Evolutionary conservation across 352 stramenopile genomes (phyloP).

Genomic region (Phytophthora ohioensis): DNA sequence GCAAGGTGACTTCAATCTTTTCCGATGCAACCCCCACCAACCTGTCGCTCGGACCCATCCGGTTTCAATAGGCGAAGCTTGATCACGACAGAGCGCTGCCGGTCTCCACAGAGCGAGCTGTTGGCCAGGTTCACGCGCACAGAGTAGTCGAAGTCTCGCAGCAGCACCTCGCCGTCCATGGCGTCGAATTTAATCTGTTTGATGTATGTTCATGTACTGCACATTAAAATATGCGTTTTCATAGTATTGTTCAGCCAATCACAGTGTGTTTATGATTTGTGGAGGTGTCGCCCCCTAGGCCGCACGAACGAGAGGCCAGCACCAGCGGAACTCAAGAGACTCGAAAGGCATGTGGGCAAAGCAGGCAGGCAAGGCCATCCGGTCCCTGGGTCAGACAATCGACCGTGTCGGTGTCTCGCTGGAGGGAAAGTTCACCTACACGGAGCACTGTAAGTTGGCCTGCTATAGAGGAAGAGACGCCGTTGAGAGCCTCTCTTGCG

Average conservation of each 20-base stretch:
- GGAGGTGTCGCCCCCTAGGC: slow-evolving; percentile 21
- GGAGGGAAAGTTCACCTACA: slow-evolving; percentile 86
- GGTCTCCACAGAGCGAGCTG: slow-evolving; percentile 62
- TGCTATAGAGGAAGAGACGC: background rate
- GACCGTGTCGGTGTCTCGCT: slow-evolving; percentile 88
- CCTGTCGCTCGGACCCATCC: slow-evolving; percentile 46
- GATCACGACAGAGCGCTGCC: slow-evolving; percentile 51
- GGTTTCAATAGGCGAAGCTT: slow-evolving; percentile 57
- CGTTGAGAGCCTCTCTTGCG: background rate
- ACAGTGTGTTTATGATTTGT: slow-evolving; percentile 22
- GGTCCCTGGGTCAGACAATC: slow-evolving; percentile 84
- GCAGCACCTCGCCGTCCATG: slow-evolving; percentile 30
- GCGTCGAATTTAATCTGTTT: background rate
- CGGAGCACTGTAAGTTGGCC: slow-evolving; percentile 82
- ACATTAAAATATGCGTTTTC: slow-evolving; percentile 21
- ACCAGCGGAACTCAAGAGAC: slow-evolving; percentile 49
- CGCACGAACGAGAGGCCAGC: slow-evolving; percentile 44
- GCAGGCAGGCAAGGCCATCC: slow-evolving; percentile 84
- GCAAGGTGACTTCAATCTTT: background rate
- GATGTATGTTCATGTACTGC: slow-evolving; percentile 4
- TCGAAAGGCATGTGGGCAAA: slow-evolving; percentile 70
- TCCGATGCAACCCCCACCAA: slow-evolving; percentile 12
- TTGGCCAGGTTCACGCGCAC: slow-evolving; percentile 71
- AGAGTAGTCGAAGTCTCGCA: slow-evolving; percentile 81
- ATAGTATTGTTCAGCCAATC: slow-evolving; percentile 11